phyloP scores from a whole-genome alignment of 139 green algal species.

The Closterium sp. region DNA sequence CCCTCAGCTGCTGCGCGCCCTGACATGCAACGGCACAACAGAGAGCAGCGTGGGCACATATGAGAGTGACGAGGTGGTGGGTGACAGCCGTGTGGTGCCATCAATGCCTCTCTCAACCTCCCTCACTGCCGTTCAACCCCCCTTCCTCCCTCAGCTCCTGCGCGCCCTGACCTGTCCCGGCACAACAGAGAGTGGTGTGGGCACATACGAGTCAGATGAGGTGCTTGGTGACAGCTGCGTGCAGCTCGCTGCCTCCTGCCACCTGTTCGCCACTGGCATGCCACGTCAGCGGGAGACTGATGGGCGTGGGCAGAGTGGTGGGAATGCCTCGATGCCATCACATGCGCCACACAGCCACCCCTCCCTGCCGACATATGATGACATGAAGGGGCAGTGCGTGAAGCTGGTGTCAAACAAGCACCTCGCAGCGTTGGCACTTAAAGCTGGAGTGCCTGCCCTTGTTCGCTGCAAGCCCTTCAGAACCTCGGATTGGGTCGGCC shows the following conservation, averaged over 20 bases:
- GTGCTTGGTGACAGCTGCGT: neutral
- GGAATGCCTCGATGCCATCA: neutral
- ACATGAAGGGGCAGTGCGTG: neutral
- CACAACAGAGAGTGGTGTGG: neutral
- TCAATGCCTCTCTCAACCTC: too few relatives aligned
- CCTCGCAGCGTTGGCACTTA: neutral
- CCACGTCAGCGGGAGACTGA: neutral
- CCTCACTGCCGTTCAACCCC: too few relatives aligned
- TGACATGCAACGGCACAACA: neutral
- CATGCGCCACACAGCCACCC: too few relatives aligned
- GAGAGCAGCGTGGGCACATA: neutral
- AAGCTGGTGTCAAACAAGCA: neutral
- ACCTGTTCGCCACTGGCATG: neutral
- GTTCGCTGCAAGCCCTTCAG: neutral
- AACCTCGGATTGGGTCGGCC: neutral
- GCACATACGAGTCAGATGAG: neutral
- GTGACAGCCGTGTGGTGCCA: neutral
- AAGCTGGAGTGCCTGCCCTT: neutral
- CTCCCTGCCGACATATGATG: neutral
- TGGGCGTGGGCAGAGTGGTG: neutral
- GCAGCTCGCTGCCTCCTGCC: neutral
- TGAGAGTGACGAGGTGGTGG: neutral
- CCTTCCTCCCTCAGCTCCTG: neutral
- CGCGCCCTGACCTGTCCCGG: neutral
- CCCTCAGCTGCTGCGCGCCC: neutral